Evolutionary conservation across 169 alveolate genomes (phyloP).

Genomic region (Babesia divergens): DNA sequence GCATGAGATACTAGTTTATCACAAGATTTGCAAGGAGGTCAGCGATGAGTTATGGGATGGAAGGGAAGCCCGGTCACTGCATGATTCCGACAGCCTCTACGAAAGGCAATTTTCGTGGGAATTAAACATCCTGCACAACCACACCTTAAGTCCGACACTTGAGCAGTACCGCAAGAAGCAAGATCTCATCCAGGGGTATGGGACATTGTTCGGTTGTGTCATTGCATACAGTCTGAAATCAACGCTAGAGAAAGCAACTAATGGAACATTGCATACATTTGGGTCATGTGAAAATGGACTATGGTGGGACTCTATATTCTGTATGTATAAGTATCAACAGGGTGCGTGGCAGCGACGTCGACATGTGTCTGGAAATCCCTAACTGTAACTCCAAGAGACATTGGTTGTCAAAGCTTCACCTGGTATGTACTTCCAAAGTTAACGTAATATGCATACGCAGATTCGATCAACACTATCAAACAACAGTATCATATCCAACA

Average conservation of each 20-base stretch:
- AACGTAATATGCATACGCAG: background rate
- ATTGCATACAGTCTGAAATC: slow-evolving; percentile 19
- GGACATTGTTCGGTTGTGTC: background rate
- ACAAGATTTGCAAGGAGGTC: slow-evolving; percentile 28
- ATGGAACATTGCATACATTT: slow-evolving; percentile 55
- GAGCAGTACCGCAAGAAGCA: slow-evolving; percentile 54
- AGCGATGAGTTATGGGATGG: background rate
- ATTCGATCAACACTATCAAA: slow-evolving; percentile 23
- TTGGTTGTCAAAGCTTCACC: slow-evolving; percentile 50
- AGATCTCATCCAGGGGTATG: slow-evolving; percentile 20
- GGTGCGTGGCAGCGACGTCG: slow-evolving; percentile 61
- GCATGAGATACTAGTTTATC: slow-evolving; percentile 10
- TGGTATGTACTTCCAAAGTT: slow-evolving; percentile 7
- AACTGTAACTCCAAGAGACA: slow-evolving; percentile 51
- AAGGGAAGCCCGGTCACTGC: background rate
- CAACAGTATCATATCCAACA: slow-evolving; percentile 26
- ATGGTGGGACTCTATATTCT: slow-evolving; percentile 17
- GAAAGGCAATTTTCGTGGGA: slow-evolving; percentile 30
- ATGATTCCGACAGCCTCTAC: background rate
- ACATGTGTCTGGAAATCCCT: slow-evolving; percentile 58
- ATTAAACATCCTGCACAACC: slow-evolving; percentile 19
- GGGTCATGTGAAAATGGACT: slow-evolving; percentile 63
- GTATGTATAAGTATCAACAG: background rate
- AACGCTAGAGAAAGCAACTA: slow-evolving; percentile 14
- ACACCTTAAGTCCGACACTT: slow-evolving; percentile 33